Base-by-base conservation (phyloP, 1,284 basidiomycete genomes). In the Ganoderma sinense region DNA sequence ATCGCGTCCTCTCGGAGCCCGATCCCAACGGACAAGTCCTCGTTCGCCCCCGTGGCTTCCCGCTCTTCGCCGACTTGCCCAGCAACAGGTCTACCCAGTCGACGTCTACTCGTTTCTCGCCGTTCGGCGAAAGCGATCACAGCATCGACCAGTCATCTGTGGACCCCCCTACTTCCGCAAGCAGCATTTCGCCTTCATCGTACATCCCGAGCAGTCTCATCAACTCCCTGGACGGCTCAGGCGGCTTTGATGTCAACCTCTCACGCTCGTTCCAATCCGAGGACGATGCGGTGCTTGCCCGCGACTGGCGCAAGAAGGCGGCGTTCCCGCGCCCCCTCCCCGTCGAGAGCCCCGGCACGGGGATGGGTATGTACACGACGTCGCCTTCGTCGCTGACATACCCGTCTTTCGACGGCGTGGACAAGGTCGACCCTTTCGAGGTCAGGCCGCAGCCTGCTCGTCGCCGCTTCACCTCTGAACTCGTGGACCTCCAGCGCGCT, bases 141-240 rank as follows among this genome's bases (percentile, higher is more conserved):
- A 74, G 77, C n/a, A 59, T 62, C 8, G 69, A 72, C 18, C 63
- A 70, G 14, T 60, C 66, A 23, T 73, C 70, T 36, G 69, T 73
- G 43, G 73, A 71, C 36, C 72, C 65, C 16, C 68, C 70, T 26
- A 64, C 62, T 31, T 74, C 73, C n/a, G 71, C 74, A 20, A 75
- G 66, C 41, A 72, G 74, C 55, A 67, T 77, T 58, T 80, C 79
- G 36, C 78, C 79, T 36, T 68, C 86, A 64, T 85, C 85, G n/a
- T 81, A 88, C 66, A 88, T 92, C 69, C 87, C 89, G 40, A 85
- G 84, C 62, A 85, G 86, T 73, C 81, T 91, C 55, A 88, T 90
- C 74, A 83, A 84, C 61, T 87, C 90, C 20, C 80, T 92, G 16
- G 89, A 91, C 68, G 78, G 80, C 41, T 62, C 69, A 39, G 69